Evolutionary conservation across 1,284 basidiomycete genomes (phyloP).

Genomic region (Anthracocystis walkeri): DNA sequence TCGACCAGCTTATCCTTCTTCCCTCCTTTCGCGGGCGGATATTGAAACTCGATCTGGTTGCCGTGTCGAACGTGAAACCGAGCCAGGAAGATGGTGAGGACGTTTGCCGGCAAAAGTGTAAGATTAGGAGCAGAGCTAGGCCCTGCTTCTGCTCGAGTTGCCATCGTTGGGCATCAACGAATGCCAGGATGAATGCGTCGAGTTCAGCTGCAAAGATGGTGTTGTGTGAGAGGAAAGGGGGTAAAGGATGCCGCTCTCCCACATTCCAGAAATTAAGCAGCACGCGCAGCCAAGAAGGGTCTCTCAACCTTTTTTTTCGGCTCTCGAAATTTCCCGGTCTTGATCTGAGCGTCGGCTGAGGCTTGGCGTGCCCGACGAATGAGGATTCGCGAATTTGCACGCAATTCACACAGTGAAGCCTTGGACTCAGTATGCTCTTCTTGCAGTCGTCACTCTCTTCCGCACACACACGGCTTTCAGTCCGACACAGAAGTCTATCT

Average conservation of each 20-base stretch:
- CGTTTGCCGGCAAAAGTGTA: slow-evolving; percentile 41
- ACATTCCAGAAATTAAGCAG: too few species aligned
- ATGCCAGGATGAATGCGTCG: neutral
- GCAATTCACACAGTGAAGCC: too few species aligned
- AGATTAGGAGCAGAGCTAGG: slow-evolving; percentile 32
- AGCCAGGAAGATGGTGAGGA: slow-evolving; percentile 54
- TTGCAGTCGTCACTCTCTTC: neutral
- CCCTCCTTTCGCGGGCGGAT: slow-evolving; percentile 17
- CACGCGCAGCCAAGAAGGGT: too few species aligned
- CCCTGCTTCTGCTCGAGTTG: slow-evolving; percentile 17
- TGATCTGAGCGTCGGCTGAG: too few species aligned
- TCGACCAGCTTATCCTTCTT: slow-evolving; percentile 25
- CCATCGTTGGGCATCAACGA: neutral
- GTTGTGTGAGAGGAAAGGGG: neutral
- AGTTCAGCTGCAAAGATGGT: too few species aligned
- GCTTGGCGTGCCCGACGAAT: too few species aligned
- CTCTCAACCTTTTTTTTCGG: too few species aligned
- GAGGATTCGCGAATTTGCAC: too few species aligned
- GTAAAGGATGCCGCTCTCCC: too few species aligned
- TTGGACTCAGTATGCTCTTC: too few species aligned
- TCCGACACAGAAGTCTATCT: neutral
- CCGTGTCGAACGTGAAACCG: slow-evolving; percentile 55
- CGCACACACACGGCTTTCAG: neutral
- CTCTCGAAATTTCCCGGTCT: too few species aligned
- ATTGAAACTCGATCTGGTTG: slow-evolving; percentile 55